Percentiles rank a stretch among this genome's conserved stretches.
Conservation (phyloP, 805 yeast genomes). For the Saccharomycopsis selenospora region DNA sequence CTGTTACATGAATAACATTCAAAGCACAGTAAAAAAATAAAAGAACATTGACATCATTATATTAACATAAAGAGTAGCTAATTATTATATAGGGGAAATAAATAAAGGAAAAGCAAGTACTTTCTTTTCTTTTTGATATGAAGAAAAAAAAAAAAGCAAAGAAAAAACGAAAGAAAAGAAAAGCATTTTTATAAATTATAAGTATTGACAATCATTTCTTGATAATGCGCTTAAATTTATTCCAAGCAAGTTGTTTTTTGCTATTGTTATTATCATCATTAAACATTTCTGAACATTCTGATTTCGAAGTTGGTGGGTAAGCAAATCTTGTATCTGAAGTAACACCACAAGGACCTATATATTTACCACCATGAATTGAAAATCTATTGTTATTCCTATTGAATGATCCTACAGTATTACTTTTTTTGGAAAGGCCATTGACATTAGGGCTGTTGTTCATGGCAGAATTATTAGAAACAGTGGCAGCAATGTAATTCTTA, state of each 20-base stretch:
- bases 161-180: not conserved
- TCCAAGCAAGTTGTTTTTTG: not conserved
- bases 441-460: not conserved
- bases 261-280: not conserved
- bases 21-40: too few species aligned
- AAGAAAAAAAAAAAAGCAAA: not conserved
- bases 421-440: not conserved
- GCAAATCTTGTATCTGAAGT: not conserved
- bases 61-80: too few species aligned
- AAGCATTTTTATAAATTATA: not conserved
- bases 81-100: too few species aligned
- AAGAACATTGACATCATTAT: too few species aligned
- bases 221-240: not conserved
- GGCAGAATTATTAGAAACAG: not conserved
- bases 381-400: not conserved
- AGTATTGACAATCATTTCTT: not conserved
- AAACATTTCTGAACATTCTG: not conserved
- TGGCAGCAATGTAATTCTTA: not conserved
- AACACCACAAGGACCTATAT: not conserved
- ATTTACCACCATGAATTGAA: constrained; percentile 1
- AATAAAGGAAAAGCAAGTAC: too few species aligned
- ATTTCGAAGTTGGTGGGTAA: not conserved
- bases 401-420: not conserved
- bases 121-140: too few species aligned
- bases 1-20: too few species aligned